These are phyloP conservation scores for Fusarium newnesense DNA, from an alignment of 2,329 filamentous ascomycete species.

Conservation along the genomic window DNA sequence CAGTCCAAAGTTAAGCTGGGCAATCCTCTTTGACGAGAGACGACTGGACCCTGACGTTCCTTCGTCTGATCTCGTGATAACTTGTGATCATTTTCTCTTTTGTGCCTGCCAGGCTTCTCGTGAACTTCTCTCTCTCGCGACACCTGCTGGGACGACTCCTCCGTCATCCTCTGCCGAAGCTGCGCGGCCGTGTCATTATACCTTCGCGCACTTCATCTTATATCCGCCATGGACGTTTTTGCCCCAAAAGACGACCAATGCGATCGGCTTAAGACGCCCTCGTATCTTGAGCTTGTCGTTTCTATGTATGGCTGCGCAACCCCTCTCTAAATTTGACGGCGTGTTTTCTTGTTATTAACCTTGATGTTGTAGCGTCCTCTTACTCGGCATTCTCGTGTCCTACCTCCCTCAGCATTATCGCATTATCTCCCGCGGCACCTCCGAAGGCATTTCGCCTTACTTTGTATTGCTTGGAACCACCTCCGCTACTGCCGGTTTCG, in stretches of 20 bases:
- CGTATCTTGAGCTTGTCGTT: slow-evolving; percentile 64
- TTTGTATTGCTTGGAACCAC: slow-evolving; percentile 95
- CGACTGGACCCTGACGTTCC: slow-evolving; percentile 27
- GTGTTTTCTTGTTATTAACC: slow-evolving; percentile 8
- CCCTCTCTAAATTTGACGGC: not conserved
- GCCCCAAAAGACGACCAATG: slow-evolving; percentile 49
- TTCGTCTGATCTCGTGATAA: slow-evolving; percentile 39
- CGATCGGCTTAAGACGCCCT: slow-evolving; percentile 62
- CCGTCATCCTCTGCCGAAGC: slow-evolving; percentile 2
- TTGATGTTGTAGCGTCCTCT: slow-evolving; percentile 67
- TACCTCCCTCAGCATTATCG: slow-evolving; percentile 96
- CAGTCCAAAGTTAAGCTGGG: slow-evolving; percentile 16
- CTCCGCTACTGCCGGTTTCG: slow-evolving; percentile 87
- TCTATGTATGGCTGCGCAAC: slow-evolving; percentile 59
- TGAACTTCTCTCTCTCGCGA: slow-evolving; percentile 1
- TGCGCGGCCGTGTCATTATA: slow-evolving; percentile 5
- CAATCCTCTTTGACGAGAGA: slow-evolving; percentile 25
- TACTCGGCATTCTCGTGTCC: slow-evolving; percentile 88
- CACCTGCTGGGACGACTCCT: slow-evolving; percentile 15
- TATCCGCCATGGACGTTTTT: slow-evolving; percentile 43
- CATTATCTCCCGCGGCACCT: slow-evolving; percentile 85
- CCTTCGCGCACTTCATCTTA: not conserved
- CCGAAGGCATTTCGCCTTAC: slow-evolving; percentile 94
- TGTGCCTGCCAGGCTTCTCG: slow-evolving; percentile 4
- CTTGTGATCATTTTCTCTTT: slow-evolving; percentile 21